These are phyloP conservation scores for Sporormia fimetaria DNA, from an alignment of 495 filamentous ascomycete species.

Conservation along the genomic window DNA sequence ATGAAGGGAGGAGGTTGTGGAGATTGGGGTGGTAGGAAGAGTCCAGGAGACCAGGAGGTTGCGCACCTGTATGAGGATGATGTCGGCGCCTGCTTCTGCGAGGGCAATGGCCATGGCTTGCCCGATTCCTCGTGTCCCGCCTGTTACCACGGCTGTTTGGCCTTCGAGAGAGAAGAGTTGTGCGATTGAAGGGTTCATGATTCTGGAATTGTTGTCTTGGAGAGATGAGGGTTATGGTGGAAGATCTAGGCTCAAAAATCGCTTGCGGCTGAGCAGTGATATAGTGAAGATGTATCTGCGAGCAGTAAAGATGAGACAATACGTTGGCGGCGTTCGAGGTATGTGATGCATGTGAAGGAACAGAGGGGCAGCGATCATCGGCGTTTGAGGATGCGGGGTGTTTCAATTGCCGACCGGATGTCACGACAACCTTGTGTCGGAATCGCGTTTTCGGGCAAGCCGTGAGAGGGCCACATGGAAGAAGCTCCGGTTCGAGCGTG, in stretches of 20 bases:
- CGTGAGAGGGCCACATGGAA: too few relatives aligned
- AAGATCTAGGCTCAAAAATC: too few relatives aligned
- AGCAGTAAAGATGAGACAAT: too few relatives aligned
- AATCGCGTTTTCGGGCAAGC: too few relatives aligned
- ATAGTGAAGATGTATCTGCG: too few relatives aligned
- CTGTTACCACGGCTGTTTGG: slow-evolving; percentile 75
- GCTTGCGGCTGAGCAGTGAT: too few relatives aligned
- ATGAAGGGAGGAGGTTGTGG: background rate
- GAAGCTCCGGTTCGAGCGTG: too few relatives aligned
- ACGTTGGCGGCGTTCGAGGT: too few relatives aligned
- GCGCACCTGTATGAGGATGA: slow-evolving; percentile 50
- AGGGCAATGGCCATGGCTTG: slow-evolving; percentile 70
- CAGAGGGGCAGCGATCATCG: background rate
- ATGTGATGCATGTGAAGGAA: too few relatives aligned
- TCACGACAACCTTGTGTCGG: too few relatives aligned
- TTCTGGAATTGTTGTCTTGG: slow-evolving; percentile 12
- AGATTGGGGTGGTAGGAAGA: background rate
- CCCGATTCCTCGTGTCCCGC: slow-evolving; percentile 80
- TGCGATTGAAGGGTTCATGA: slow-evolving; percentile 31
- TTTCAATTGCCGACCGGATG: too few relatives aligned
- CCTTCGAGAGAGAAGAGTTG: slow-evolving; percentile 38
- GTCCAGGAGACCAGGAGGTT: background rate
- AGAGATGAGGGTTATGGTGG: background rate
- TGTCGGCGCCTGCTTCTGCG: slow-evolving; percentile 75
- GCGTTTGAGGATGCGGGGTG: too few relatives aligned